Conservation (phyloP, 257 asterid species). For the Verbena officinalis region DNA sequence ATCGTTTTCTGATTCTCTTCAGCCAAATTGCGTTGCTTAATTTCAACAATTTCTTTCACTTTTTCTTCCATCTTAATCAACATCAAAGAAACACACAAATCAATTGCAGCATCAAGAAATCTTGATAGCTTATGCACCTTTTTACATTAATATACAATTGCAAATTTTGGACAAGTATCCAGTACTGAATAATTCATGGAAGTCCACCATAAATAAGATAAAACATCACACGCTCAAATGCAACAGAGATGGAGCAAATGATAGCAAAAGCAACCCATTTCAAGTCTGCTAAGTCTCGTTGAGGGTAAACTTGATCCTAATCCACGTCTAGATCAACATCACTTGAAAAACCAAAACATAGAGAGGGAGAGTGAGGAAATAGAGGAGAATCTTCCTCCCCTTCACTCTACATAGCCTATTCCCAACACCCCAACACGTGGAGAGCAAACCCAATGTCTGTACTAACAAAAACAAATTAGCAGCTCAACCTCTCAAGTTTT, state of each 20-base stretch:
- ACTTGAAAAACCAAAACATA: background rate
- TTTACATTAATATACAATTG: slow-evolving; percentile 11
- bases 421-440: background rate
- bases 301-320: slow-evolving; percentile 3
- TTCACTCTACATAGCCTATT: background rate
- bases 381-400: background rate
- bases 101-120: slow-evolving; percentile 21
- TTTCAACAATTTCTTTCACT: slow-evolving; percentile 96
- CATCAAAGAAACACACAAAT: slow-evolving; percentile 23
- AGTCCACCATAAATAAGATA: background rate
- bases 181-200: slow-evolving; percentile 4
- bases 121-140: slow-evolving; percentile 12
- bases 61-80: slow-evolving; percentile 91
- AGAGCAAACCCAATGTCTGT: too few relatives aligned
- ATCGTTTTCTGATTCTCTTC: slow-evolving; percentile 97
- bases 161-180: background rate
- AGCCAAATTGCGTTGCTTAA: slow-evolving; percentile 96
- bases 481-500: too few relatives aligned
- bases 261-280: slow-evolving; percentile 15
- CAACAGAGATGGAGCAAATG: slow-evolving; percentile 15
- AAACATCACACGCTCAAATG: slow-evolving; percentile 18
- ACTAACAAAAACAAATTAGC: too few relatives aligned
- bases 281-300: background rate
- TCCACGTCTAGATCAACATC: slow-evolving; percentile 8
- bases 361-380: background rate